Evolutionary conservation across 345 rosid genomes (phyloP).

Genomic region (Acer negundo): DNA sequence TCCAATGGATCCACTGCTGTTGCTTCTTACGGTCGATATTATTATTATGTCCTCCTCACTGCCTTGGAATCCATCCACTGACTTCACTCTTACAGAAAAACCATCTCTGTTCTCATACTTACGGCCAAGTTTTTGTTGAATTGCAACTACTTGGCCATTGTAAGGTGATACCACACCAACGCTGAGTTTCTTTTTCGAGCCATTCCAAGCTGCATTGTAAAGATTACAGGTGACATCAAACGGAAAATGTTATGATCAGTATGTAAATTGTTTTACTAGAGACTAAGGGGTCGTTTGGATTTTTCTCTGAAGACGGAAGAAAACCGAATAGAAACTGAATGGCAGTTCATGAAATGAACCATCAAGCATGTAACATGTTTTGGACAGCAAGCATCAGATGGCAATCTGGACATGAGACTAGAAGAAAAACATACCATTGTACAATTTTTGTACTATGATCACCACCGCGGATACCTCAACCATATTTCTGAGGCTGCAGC

Average conservation of each 20-base stretch:
- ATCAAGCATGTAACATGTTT: too few relatives aligned
- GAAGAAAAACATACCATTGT: constrained; percentile 36
- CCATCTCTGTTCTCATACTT: neutral
- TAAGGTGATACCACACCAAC: neutral
- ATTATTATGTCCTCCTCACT: neutral
- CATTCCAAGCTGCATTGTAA: neutral
- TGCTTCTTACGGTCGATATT: constrained; percentile 1
- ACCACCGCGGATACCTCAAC: constrained; percentile 43
- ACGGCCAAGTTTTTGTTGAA: neutral
- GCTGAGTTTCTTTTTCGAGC: neutral
- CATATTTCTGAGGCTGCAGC: constrained; percentile 34
- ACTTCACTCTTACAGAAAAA: neutral
- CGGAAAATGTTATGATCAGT: neutral
- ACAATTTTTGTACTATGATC: constrained; percentile 28
- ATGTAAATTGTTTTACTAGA: too few relatives aligned
- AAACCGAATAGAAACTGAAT: too few relatives aligned
- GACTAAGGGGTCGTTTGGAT: too few relatives aligned
- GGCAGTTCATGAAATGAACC: too few relatives aligned
- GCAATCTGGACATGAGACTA: neutral
- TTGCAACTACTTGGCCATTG: neutral
- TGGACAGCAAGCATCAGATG: neutral
- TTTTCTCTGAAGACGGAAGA: too few relatives aligned
- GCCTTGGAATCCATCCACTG: neutral
- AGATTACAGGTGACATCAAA: neutral
- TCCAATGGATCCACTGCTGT: neutral